phyloP scores from a whole-genome alignment of 176 grass and related monocot genomes.

The barley (Hordeum vulgare) region DNA sequence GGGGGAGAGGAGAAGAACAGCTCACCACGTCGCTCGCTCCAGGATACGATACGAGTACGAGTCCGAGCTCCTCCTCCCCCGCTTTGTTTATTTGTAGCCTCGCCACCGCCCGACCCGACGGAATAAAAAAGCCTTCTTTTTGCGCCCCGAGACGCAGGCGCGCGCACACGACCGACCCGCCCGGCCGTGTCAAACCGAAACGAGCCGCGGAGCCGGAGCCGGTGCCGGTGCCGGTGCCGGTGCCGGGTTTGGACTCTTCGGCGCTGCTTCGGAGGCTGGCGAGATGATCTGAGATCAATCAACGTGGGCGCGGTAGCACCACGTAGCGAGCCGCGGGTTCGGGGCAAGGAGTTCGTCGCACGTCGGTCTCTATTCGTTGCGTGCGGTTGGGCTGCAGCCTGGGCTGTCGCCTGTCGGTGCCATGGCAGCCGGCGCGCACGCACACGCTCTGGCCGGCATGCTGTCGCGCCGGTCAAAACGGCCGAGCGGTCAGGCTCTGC shows the following conservation, averaged over 20 bases:
- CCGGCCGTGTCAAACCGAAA: not conserved
- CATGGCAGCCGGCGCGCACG: too few species aligned
- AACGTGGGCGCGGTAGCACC: too few species aligned
- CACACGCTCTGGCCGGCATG: not conserved
- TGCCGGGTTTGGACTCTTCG: not conserved
- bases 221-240: not conserved
- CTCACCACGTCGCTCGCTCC: conserved; percentile 47
- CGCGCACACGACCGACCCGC: not conserved
- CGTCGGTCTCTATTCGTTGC: conserved; percentile 40
- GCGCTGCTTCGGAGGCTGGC: not conserved
- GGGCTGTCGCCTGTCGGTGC: conserved; percentile 34
- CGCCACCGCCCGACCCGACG: not conserved
- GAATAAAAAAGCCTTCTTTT: conserved; percentile 25
- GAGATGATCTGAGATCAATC: not conserved
- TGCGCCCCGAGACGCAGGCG: not conserved
- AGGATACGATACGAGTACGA: not conserved
- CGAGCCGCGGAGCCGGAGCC: not conserved
- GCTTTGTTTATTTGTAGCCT: conserved; percentile 31
- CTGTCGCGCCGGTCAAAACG: not conserved
- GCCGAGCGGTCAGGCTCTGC: not conserved
- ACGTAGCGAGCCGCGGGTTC: not conserved
- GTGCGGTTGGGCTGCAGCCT: conserved; percentile 33
- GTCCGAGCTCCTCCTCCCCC: not conserved
- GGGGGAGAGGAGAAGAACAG: conserved; percentile 25
- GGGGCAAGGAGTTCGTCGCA: conserved; percentile 27